Evolutionary conservation across 768 basidiomycete species (phyloP), one percentile per base, ranked within the genome.

Genomic region (Leccinum pellstonianum): DNA sequence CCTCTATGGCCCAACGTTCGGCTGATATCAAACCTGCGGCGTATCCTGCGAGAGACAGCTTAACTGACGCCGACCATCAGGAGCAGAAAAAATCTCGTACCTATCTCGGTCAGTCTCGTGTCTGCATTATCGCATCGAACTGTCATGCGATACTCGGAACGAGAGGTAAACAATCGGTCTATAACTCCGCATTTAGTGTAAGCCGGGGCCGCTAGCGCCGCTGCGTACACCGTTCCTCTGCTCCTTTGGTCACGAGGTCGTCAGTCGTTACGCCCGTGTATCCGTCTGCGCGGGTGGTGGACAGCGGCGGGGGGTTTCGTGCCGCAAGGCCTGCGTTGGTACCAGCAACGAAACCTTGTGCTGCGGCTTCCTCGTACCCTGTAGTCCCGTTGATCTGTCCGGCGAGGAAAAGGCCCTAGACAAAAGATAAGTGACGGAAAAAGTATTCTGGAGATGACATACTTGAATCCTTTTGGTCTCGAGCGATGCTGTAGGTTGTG

Each of bases 341-440:
- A 2, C 94, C 93, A 1, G 93, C 94, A 0, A 96, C 27, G 27
- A 8, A 77, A 14, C 94, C 94, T 70, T 95, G 94, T 4, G 91
- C 92, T 2, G 91, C 94, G 1, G 94, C 94, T 75, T 96, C 94
- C 70, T 96, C 94, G 69, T 96, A 96, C 5, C 94, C 94, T 2
- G 94, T 96, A 1, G 94, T 96, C 11, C 90, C 89, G 64, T 95
- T 95, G 66, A 95, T 95, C 72, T 95, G 93, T 4, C 93, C 93
- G 1, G 92, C 91, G 21, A 95, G 83, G 73, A 90, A 95, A 3
- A 95, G 80, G 1, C 93, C 93, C 84, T 90, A 51, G 15, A 49
- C 14, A 1, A 47, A 56, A 35, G 12, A 41, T 19, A 27, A 56
- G 23, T 46, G 4, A 50, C 17, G 12, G 11, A 63, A 17, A 2